phyloP scores from a whole-genome alignment of 208 protist genomes.

The Crithidia fasciculata region DNA sequence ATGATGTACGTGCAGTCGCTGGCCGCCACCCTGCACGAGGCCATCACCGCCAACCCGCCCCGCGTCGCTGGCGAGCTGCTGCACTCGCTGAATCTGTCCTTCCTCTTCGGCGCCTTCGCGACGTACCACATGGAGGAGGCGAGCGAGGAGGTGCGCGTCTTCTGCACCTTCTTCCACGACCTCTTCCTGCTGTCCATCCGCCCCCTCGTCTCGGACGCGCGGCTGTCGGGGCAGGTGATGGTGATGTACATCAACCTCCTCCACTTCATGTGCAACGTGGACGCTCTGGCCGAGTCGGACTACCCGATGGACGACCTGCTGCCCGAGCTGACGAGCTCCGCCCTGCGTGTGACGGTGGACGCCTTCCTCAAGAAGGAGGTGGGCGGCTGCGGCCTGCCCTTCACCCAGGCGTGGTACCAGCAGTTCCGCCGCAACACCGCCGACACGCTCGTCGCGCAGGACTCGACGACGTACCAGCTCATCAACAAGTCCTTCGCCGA shows the following conservation, averaged over 20 bases:
- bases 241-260: constrained; percentile 86
- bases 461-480: constrained; percentile 67
- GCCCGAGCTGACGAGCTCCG: constrained; percentile 62
- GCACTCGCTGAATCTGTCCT: constrained; percentile 77
- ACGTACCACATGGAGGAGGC: constrained; percentile 83
- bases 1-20: constrained; percentile 73
- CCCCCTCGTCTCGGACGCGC: constrained; percentile 53
- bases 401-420: constrained; percentile 84
- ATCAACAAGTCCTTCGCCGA: constrained; percentile 66
- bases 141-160: constrained; percentile 65
- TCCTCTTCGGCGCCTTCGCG: constrained; percentile 82
- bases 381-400: constrained; percentile 57
- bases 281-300: constrained; percentile 67
- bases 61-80: constrained; percentile 56
- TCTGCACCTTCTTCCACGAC: constrained; percentile 86
- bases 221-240: constrained; percentile 66
- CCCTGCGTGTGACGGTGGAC: constrained; percentile 52
- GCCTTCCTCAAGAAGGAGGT: constrained; percentile 80
- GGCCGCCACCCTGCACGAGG: constrained; percentile 47
- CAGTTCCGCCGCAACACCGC: constrained; percentile 72
- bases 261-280: constrained; percentile 91
- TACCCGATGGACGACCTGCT: constrained; percentile 54
- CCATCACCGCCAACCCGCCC: constrained; percentile 33
- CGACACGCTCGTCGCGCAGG: constrained; percentile 70
- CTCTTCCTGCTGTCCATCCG: constrained; percentile 79